Percentiles rank a stretch among this genome's conserved stretches.
These are phyloP conservation scores for Mucor lusitanicus DNA, from an alignment of 371 early-diverging fungal genomes.

Conservation along the genomic window DNA sequence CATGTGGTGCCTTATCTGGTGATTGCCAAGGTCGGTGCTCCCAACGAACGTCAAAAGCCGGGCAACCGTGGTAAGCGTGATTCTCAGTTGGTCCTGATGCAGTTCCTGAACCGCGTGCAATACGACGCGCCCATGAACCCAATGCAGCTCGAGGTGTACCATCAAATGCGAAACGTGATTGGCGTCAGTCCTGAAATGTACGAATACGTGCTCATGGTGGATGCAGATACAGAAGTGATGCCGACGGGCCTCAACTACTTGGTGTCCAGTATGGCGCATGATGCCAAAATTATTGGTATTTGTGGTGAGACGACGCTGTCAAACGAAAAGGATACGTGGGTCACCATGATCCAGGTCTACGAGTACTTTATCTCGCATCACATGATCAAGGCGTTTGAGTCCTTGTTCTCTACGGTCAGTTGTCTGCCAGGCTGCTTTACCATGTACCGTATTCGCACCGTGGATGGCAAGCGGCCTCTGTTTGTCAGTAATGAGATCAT, in stretches of 20 bases:
- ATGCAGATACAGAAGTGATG: slow-evolving; percentile 88
- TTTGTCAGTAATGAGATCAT: slow-evolving; percentile 86
- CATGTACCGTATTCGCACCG: slow-evolving; percentile 86
- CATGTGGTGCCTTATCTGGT: slow-evolving; percentile 83
- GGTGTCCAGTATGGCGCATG: slow-evolving; percentile 83
- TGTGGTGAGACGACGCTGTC: slow-evolving; percentile 92
- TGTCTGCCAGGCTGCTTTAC: slow-evolving; percentile 97
- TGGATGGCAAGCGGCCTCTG: slow-evolving; percentile 79
- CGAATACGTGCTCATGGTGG: slow-evolving; percentile 90
- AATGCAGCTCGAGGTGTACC: slow-evolving; percentile 86
- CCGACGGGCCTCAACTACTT: slow-evolving; percentile 83
- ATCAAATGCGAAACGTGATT: slow-evolving; percentile 88
- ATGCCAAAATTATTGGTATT: slow-evolving; percentile 83
- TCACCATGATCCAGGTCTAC: slow-evolving; percentile 98
- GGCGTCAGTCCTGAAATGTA: slow-evolving; percentile 83
- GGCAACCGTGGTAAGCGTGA: slow-evolving; percentile 99
- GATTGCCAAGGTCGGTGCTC: slow-evolving; percentile 92
- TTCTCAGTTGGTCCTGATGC: slow-evolving; percentile 98
- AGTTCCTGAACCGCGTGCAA: slow-evolving; percentile 96
- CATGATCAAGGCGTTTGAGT: slow-evolving; percentile 97
- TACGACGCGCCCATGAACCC: slow-evolving; percentile 91
- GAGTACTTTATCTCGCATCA: slow-evolving; percentile 99
- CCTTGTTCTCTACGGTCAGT: slow-evolving; percentile 96
- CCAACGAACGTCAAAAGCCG: slow-evolving; percentile 77
- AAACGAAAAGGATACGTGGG: slow-evolving; percentile 88